Evolutionary conservation across 2,329 filamentous ascomycete genomes (phyloP), one percentile per base, ranked within the genome.

Genomic region (Aspergillus pseudoglaucus): DNA sequence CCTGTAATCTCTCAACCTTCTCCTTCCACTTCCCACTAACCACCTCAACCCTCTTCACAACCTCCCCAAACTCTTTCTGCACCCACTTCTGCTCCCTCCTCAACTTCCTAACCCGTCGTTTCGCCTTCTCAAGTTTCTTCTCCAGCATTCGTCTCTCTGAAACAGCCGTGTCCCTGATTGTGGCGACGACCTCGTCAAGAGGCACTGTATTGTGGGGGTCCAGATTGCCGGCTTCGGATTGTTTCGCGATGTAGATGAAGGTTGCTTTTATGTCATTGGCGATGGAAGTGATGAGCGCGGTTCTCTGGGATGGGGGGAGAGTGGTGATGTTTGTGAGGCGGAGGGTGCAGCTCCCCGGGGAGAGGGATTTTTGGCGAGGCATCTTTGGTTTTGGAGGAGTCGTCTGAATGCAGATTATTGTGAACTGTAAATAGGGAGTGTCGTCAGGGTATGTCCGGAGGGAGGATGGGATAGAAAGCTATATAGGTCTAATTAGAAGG

Each of bases 241-340:
- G 58, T 14, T 56, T 53, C 12, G 56, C 55, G 43, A 70, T 61
- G 27, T 47, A 54, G 40, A 61, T 58, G 17, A 70, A 61, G 3
- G 56, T 57, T 0, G 55, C 53, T 15, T 53, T 47, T 38, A 69
- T 64, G 42, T 70, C 63, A 30, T 57, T 47, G 15, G 64, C 59
- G 42, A 69, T 53, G 9, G 60, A 55, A 9, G 44, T 15, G 32
- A 68, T 52, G 9, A 62, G 50, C 6, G 50, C 37, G 5, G 50
- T 47, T 48, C 66, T 67, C 8, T 49, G 41, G 3, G 12, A 3
- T 1, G 55, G 41, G 20, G 55, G 48, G 44, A 59, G 51, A 7
- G 20, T 40, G 23, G 57, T 52, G 2, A 65, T 32, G 7, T 54
- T 48, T 9, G 52, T 52, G 14, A 69, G 55, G 44, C 57, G 58